Base-by-base conservation (phyloP, 1,284 basidiomycete genomes). In the Marasmius sp. region DNA sequence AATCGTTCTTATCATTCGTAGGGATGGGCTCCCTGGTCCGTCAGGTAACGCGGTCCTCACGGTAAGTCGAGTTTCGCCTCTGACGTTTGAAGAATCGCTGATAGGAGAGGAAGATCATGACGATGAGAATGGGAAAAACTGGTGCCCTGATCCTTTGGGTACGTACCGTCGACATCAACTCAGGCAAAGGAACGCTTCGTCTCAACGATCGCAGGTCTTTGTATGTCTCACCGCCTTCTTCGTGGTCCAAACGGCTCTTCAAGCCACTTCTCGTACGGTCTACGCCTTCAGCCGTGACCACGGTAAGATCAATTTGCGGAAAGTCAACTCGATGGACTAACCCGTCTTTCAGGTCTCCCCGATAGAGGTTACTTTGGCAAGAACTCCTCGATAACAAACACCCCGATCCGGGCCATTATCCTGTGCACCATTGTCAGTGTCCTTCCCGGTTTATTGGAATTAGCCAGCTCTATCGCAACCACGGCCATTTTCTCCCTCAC, bases 271-370 rank as follows among this genome's bases (percentile, higher is more conserved):
- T 5, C 85, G 95, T 54, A 92, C 93, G 0, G 80, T 96, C 49
- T 97, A 94, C 70, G 95, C 95, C 4, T 94, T 98, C 78, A 92
- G 90, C 70, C 91, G 94, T 61, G 94, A 95, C 71, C 84, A 85
- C 59, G 89, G 87, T 83, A 65, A 59, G 77, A 27, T 37, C 39
- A 27, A 49, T 8, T 55, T n/a, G 27, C 58, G 36, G 39, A 4
- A 54, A 49, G 49, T 12, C 53, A 51, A 38, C 39, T 45, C 18
- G 12, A 45, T 18, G 60, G 36, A 49, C 58, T 39, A 45, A 6
- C 16, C 39, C 9, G 48, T 6, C 34, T 39, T 39, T 33, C 61
- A 80, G 91, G 87, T 49, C 82, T 95, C 47, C 94, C 94, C 6
- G 95, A 97, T 72, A 72, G 83, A 22, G 92, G 91, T 7, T 87